These are phyloP conservation scores for Glebionis coronaria DNA, from an alignment of 129 eudicot species.

Conservation along the genomic window DNA sequence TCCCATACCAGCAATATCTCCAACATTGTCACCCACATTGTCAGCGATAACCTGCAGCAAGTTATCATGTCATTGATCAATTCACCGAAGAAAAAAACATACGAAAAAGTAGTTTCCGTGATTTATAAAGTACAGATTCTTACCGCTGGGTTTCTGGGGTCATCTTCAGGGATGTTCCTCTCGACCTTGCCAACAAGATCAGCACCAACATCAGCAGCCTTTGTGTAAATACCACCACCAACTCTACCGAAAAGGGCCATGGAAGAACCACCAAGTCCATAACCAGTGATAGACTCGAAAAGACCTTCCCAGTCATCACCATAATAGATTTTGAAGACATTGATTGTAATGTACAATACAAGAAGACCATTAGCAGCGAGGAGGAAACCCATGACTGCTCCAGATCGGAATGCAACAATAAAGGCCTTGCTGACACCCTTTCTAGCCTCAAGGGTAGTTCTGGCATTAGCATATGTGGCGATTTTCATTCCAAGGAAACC, in stretches of 20 bases:
- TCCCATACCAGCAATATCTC: conserved; percentile 98
- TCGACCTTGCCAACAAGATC: conserved; percentile 90
- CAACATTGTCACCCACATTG: conserved; percentile 94
- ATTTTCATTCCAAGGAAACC: conserved; percentile 96
- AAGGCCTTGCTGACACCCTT: conserved; percentile 93
- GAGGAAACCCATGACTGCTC: conserved; percentile 95
- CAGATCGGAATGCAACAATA: conserved; percentile 83
- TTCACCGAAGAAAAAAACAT: conserved; percentile 2
- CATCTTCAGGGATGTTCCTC: conserved; percentile 85
- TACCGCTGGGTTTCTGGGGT: conserved; percentile 92
- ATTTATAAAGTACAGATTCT: neutral
- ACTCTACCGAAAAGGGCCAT: conserved; percentile 97
- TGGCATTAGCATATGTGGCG: conserved; percentile 90
- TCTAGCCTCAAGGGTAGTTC: conserved; percentile 91
- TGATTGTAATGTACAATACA: conserved; percentile 65
- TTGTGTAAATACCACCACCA: conserved; percentile 87
- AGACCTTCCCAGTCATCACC: conserved; percentile 96
- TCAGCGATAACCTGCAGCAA: conserved; percentile 82
- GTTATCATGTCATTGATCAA: neutral
- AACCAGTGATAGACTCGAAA: conserved; percentile 90
- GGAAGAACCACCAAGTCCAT: conserved; percentile 93
- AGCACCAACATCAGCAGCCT: conserved; percentile 95
- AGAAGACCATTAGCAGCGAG: conserved; percentile 94
- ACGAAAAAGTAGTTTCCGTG: neutral
- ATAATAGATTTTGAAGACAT: conserved; percentile 77